These are phyloP conservation scores for Colletotrichum lindemuthianum DNA, from an alignment of 2,329 filamentous ascomycete genomes.

Conservation along the genomic window DNA sequence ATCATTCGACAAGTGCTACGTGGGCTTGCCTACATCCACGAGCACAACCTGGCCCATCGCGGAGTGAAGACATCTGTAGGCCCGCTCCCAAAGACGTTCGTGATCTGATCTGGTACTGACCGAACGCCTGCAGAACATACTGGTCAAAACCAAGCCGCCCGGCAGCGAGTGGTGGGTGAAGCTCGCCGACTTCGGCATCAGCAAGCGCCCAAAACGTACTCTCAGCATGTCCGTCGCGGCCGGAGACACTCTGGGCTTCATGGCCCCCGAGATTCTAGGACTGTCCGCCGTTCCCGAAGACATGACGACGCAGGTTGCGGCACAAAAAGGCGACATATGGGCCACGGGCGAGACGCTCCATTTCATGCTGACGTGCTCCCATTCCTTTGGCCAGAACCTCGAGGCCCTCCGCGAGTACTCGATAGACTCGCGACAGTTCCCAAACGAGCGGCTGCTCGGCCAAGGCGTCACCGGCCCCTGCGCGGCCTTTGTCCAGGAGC, in stretches of 20 bases:
- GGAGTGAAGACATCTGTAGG: conserved; percentile 15
- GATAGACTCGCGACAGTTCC: conserved; percentile 1
- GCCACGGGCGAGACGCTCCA: conserved; percentile 9
- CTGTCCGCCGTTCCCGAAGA: neutral
- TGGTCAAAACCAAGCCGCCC: conserved; percentile 5
- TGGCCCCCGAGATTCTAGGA: conserved; percentile 13
- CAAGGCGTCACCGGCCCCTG: neutral
- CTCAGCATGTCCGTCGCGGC: conserved; percentile 5
- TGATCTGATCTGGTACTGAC: neutral
- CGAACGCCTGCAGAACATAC: neutral
- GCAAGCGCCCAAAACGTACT: conserved; percentile 5
- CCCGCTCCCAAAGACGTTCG: neutral
- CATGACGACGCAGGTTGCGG: neutral
- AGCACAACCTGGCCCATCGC: conserved; percentile 2
- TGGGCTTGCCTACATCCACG: conserved; percentile 13
- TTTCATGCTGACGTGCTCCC: conserved; percentile 8
- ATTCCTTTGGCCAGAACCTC: conserved; percentile 9
- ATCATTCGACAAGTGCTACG: conserved; percentile 15
- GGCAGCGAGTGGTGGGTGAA: conserved; percentile 18
- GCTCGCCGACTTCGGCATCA: conserved; percentile 20
- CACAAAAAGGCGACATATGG: conserved; percentile 19
- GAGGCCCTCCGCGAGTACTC: conserved; percentile 5
- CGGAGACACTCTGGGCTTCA: conserved; percentile 4
- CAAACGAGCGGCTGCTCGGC: conserved; percentile 10
- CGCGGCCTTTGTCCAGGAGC: conserved; percentile 1